These are phyloP conservation scores for Ulota crispa DNA, from an alignment of 225 moss, liverwort and hornwort genomes.

Conservation along the genomic window DNA sequence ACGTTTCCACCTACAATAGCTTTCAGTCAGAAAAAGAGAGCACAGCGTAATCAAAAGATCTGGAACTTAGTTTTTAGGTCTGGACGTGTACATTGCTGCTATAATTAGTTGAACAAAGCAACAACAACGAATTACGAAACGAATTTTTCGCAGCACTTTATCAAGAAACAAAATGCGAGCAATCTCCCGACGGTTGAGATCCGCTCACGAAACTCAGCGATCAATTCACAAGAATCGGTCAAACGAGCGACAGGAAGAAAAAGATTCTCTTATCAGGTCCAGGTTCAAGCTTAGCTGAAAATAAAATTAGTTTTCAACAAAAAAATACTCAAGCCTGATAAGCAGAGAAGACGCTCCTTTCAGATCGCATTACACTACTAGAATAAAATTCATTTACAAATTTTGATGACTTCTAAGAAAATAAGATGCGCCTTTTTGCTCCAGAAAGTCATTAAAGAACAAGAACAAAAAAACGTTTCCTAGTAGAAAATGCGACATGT, in stretches of 20 bases:
- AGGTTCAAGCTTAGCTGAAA: neutral
- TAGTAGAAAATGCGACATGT: neutral
- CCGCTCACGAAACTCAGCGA: conserved; percentile 4
- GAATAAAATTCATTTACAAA: no score
- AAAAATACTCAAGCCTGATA: no score
- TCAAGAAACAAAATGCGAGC: neutral
- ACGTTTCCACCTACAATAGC: neutral
- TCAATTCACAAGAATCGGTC: neutral
- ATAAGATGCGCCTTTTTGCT: neutral
- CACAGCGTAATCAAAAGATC: neutral
- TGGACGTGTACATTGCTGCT: neutral
- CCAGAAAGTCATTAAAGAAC: neutral
- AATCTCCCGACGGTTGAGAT: neutral
- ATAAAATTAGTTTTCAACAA: neutral
- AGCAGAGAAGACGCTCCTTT: neutral
- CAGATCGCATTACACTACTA: no score
- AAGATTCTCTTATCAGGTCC: neutral
- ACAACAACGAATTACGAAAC: neutral
- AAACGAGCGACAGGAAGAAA: no score
- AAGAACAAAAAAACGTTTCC: neutral
- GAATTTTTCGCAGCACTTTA: neutral
- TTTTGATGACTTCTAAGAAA: neutral
- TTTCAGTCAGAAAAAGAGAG: neutral
- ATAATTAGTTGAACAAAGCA: neutral
- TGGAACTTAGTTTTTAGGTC: neutral